A percentile compares a stretch with the other conserved stretches of the same genome.
phyloP scores from a whole-genome alignment of 2,329 filamentous ascomycete species.

The Beauveria medogensis region DNA sequence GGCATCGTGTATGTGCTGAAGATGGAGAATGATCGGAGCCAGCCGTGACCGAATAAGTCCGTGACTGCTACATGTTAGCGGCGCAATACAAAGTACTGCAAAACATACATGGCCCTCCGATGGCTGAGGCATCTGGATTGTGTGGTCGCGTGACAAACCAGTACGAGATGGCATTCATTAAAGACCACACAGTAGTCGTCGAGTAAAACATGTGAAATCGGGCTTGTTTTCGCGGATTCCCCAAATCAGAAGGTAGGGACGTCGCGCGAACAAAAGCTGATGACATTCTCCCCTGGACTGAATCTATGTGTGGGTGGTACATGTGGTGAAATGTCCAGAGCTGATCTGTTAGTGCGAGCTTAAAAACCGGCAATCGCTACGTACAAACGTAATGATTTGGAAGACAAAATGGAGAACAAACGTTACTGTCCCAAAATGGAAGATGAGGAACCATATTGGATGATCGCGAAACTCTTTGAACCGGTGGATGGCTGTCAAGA shows the following conservation, averaged over 20 bases:
- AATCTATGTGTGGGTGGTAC: constrained; percentile 31
- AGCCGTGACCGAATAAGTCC: constrained; percentile 39
- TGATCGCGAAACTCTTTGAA: constrained; percentile 36
- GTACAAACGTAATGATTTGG: constrained; percentile 38
- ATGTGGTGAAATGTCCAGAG: constrained; percentile 46
- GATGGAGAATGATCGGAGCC: constrained; percentile 38
- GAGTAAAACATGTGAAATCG: constrained; percentile 45
- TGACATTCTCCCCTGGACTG: constrained; percentile 25
- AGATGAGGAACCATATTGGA: constrained; percentile 34
- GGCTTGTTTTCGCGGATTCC: constrained; percentile 33
- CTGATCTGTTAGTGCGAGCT: constrained; percentile 21
- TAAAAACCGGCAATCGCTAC: constrained; percentile 16
- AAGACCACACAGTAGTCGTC: constrained; percentile 35
- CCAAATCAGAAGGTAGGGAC: constrained; percentile 37
- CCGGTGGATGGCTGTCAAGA: constrained; percentile 29
- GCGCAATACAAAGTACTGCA: background rate
- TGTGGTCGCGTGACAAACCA: constrained; percentile 34
- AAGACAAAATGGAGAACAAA: constrained; percentile 36
- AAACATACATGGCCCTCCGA: constrained; percentile 13
- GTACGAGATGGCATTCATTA: constrained; percentile 44
- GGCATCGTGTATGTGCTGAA: constrained; percentile 38
- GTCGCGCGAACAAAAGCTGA: constrained; percentile 31
- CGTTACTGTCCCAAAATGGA: constrained; percentile 41
- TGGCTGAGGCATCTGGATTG: constrained; percentile 14
- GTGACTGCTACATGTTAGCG: constrained; percentile 28